Conservation (phyloP, 2,329 filamentous ascomycete genomes). For the Cladosporium cucumerinum region DNA sequence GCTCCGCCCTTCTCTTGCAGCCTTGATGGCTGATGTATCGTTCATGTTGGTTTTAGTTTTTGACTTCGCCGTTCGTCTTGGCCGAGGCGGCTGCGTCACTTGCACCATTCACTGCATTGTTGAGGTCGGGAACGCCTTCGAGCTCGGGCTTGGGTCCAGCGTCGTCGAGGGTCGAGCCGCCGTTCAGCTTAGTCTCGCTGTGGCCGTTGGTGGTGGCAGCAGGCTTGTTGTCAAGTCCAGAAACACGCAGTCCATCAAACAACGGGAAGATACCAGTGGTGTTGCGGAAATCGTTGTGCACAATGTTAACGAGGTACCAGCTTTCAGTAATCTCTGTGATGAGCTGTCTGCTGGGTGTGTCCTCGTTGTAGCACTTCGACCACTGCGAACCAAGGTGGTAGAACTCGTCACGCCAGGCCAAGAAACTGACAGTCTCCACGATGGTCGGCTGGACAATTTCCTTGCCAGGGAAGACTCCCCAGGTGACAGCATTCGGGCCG, state of each 20-base stretch:
- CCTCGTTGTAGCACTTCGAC: slow-evolving; percentile 81
- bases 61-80: slow-evolving; percentile 24
- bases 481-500: slow-evolving; percentile 90
- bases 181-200: slow-evolving; percentile 15
- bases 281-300: slow-evolving; percentile 96
- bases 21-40: not conserved
- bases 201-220: slow-evolving; percentile 8
- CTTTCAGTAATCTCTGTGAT: slow-evolving; percentile 81
- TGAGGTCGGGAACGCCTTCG: slow-evolving; percentile 31
- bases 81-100: slow-evolving; percentile 21
- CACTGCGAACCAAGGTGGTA: slow-evolving; percentile 90
- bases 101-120: slow-evolving; percentile 31
- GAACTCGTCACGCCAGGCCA: slow-evolving; percentile 98
- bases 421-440: slow-evolving; percentile 93
- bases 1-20: not conserved
- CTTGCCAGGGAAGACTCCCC: slow-evolving; percentile 98
- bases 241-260: slow-evolving; percentile 64
- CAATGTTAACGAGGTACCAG: slow-evolving; percentile 95
- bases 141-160: slow-evolving; percentile 25
- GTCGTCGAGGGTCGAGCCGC: slow-evolving; percentile 8
- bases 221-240: slow-evolving; percentile 10
- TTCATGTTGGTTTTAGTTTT: slow-evolving; percentile 23
- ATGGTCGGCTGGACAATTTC: slow-evolving; percentile 99
- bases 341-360: slow-evolving; percentile 71
- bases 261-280: slow-evolving; percentile 77